Evolutionary conservation across 2,329 filamentous ascomycete genomes (phyloP).

Genomic region (Fusarium sp.): DNA sequence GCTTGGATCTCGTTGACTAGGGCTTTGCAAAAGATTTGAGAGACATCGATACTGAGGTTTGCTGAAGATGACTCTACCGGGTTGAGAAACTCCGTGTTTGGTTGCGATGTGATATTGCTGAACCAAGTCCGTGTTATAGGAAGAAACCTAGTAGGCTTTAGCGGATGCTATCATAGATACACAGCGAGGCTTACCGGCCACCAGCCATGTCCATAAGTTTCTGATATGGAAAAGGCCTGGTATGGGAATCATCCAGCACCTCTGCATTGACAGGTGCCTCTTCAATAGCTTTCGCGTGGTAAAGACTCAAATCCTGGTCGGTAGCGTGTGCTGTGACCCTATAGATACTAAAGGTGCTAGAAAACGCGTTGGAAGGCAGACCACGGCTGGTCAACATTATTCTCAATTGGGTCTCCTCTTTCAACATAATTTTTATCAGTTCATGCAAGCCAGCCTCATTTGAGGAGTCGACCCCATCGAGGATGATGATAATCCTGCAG

Average conservation of each 20-base stretch:
- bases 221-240: neutral
- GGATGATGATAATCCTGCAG: neutral
- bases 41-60: neutral
- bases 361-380: fast-evolving
- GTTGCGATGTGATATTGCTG: neutral
- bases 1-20: neutral
- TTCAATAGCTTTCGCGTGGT: neutral
- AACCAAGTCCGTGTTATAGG: neutral
- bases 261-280: neutral
- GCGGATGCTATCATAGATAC: neutral
- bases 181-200: neutral
- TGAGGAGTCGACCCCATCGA: neutral
- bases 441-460: neutral
- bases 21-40: neutral
- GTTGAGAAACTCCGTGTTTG: neutral
- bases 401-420: fast-evolving
- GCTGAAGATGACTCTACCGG: neutral
- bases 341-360: fast-evolving
- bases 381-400: neutral
- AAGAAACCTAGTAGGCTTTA: neutral
- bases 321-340: neutral
- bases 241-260: neutral
- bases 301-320: neutral
- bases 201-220: neutral
- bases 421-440: neutral